A percentile compares a stretch with the other conserved stretches of the same genome.
These are phyloP conservation scores for Penicillium sclerotigenum DNA, from an alignment of 2,329 filamentous ascomycete species.

Conservation along the genomic window DNA sequence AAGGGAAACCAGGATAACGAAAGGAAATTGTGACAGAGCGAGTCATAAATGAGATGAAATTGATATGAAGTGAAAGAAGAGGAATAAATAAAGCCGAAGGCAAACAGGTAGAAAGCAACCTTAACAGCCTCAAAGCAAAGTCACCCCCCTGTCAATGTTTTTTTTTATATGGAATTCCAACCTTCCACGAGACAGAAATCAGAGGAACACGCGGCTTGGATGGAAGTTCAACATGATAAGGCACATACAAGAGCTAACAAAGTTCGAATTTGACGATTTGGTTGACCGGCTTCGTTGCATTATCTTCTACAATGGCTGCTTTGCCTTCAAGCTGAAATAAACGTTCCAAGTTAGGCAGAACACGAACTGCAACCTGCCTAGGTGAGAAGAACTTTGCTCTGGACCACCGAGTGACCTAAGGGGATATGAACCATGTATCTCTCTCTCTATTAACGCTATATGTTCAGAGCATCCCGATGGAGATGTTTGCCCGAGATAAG, in stretches of 20 bases:
- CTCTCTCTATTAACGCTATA: not conserved
- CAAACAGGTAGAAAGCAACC: not conserved
- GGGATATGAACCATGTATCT: not conserved
- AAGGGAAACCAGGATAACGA: not conserved
- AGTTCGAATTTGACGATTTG: not conserved
- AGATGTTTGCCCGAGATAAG: too few relatives aligned
- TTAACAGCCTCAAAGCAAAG: not conserved
- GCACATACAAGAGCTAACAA: not conserved
- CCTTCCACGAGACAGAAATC: not conserved
- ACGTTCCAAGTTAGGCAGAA: not conserved
- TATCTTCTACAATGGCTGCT: not conserved
- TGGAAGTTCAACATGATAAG: not conserved
- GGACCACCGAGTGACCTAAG: not conserved
- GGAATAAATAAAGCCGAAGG: not conserved
- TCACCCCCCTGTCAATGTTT: too few relatives aligned
- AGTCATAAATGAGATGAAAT: not conserved
- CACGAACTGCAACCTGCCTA: too few relatives aligned
- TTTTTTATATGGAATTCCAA: too few relatives aligned
- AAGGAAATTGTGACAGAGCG: not conserved
- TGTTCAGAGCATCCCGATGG: too few relatives aligned
- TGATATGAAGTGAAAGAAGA: not conserved
- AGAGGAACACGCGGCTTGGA: not conserved
- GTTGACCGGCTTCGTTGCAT: not conserved
- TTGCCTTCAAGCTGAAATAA: not conserved
- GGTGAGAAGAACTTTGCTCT: not conserved